Base-by-base conservation (phyloP, 108 stramenopile species). In the Pseudonitzschia pungens region DNA sequence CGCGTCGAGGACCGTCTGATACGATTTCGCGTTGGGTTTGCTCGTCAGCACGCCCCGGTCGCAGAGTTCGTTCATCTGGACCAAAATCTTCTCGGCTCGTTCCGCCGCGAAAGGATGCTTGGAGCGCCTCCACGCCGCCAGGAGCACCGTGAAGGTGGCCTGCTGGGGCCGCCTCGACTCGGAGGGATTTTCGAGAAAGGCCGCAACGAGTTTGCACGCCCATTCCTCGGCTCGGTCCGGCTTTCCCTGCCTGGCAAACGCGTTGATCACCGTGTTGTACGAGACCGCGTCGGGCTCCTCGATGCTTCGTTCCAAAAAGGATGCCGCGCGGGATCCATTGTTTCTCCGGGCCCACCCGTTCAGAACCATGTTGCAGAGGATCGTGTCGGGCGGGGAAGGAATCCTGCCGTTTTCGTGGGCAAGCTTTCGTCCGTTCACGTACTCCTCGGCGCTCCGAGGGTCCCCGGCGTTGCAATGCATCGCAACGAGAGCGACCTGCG, bases 211-310 rank as follows among this genome's bases (percentile, higher is more conserved):
- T 57, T 67, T 58, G 45, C 22, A 27, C 10, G 71, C 51, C 27
- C 36, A 72, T 29, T 48, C 24, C 52, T 40, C 44, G 2, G 77
- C 77, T 52, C 50, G 14, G 16, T 67, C 71, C 63, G 72, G 15
- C 54, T 72, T n/a, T 11, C 71, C 57, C 28, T 58, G 70, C 24
- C 60, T 45, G 15, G 58, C 55, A 36, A 48, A 71, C 6, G 77
- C 77, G 40, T 78, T 64, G 44, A 78, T 62, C 20, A 78, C 54
- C 9, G 59, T 72, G 67, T 72, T 78, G 66, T 78, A 72, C 4
- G 77, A 78, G 27, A 72, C 44, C 14, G 51, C 42, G 33, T 78
- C 77, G 5, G 51, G 48, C 3, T 60, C 62, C 11, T 18, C 45
- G 11, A 57, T 24, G 22, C 56, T 31, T 8, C 53, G 15, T 36